Conservation (phyloP, 2,329 filamentous ascomycete species). For the Aspergillus fumigatus region DNA sequence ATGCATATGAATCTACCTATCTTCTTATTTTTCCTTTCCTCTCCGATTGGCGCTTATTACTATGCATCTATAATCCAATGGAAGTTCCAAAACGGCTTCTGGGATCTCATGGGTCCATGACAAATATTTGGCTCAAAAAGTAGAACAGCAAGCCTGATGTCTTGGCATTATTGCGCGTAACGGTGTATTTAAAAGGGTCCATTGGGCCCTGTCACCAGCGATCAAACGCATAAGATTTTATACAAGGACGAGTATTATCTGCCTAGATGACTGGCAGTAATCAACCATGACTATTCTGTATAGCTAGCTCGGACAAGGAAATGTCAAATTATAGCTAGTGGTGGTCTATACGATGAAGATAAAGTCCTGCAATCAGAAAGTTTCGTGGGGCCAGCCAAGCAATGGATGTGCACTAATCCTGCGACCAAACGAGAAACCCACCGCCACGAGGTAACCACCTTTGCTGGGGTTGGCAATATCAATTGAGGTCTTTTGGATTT, state of each 20-base stretch:
- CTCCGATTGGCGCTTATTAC: background rate
- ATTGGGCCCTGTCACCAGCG: background rate
- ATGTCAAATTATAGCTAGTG: background rate
- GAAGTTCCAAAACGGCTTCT: background rate
- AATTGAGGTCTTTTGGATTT: background rate
- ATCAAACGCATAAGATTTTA: background rate
- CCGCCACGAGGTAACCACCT: slow-evolving; percentile 25
- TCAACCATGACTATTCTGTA: background rate
- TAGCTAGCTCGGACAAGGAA: background rate
- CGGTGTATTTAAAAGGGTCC: background rate
- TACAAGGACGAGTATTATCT: background rate
- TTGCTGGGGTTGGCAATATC: slow-evolving; percentile 12
- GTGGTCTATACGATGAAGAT: background rate
- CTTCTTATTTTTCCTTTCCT: background rate
- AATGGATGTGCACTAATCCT: slow-evolving; percentile 18
- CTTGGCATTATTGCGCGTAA: background rate
- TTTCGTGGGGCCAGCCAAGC: slow-evolving; percentile 15
- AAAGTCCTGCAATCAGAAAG: slow-evolving; percentile 6
- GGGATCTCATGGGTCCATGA: background rate
- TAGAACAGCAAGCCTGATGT: background rate
- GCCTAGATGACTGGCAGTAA: no score
- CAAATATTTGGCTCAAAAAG: background rate
- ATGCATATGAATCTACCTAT: background rate
- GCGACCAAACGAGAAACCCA: slow-evolving; percentile 14
- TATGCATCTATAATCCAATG: background rate